Base-by-base conservation (phyloP, 2,329 filamentous ascomycete genomes). In the Juglanconis oblonga region DNA sequence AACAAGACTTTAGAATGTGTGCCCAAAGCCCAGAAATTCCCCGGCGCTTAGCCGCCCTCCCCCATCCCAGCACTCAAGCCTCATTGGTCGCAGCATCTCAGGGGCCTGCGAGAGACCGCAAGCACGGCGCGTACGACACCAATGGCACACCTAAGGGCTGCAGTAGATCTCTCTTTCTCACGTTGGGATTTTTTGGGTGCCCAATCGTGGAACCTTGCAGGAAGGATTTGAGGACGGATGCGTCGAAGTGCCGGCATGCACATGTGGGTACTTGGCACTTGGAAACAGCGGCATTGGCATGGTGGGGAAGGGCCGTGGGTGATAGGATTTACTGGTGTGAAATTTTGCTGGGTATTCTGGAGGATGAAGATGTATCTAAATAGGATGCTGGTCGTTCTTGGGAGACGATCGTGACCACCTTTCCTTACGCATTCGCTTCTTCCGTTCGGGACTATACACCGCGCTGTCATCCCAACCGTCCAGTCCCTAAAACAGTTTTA, bases 81-180 rank as follows among this genome's bases (percentile, higher is more conserved):
- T 55, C 24, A 60, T 57, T 60, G 54, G 57, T 36, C 54, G n/a
- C 13, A 36, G n/a, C 38, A 29, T 29, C 29, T 9, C 36, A 61
- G 53, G 57, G 58, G 60, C 58, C 52, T 11, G 36, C 54, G 58
- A 61, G 61, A 44, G 51, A 51, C 57, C 57, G 50, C 54, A 55
- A 52, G 45, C 44, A 51, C 54, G 54, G 61, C 61, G 61, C 61
- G 61, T 62, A 62, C 51, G 48, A 53, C 61, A 45, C 61, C 57
- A 62, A 62, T 61, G 51, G 31, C 29, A 57, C 32, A 40, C 17
- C 29, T 13, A 55, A 38, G 35, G 31, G 13, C 45, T 52, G 51
- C 54, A 51, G 53, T 48, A 47, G 47, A 54, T 35, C 47, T 60
- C 36, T 42, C 47, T 56, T 38, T 51, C 31, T 56, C 47, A 60